Percentiles rank a stretch among this genome's conserved stretches.
These are phyloP conservation scores for Xenosphaeropsis pyriputrescens DNA, from an alignment of 2,329 filamentous ascomycete species.

Conservation along the genomic window DNA sequence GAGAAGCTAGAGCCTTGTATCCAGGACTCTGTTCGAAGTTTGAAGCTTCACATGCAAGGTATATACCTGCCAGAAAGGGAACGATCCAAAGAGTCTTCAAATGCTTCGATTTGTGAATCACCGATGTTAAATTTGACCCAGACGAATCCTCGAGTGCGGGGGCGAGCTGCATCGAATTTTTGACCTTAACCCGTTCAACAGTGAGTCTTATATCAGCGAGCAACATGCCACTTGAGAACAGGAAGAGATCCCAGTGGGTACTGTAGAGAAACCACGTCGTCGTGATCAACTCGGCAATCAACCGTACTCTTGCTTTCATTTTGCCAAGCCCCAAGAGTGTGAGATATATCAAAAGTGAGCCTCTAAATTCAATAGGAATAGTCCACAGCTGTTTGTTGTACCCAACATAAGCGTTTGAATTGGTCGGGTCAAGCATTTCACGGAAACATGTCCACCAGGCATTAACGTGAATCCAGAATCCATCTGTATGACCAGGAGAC, in stretches of 20 bases:
- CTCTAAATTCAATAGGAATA: slow-evolving; percentile 1
- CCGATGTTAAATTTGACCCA: background rate
- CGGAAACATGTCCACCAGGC: background rate
- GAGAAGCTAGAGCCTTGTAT: background rate
- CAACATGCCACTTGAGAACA: background rate
- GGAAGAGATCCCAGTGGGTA: slow-evolving; percentile 1
- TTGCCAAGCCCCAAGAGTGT: slow-evolving; percentile 1
- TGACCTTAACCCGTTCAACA: background rate
- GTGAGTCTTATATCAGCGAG: slow-evolving; percentile 1
- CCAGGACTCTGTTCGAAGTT: background rate
- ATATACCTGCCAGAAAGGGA: background rate
- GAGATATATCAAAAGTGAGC: slow-evolving; percentile 1
- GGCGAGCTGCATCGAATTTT: background rate
- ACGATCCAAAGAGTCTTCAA: background rate
- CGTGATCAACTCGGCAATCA: background rate
- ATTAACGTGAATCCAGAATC: slow-evolving; percentile 8
- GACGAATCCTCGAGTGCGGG: background rate
- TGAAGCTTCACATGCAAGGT: background rate
- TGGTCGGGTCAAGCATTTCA: background rate
- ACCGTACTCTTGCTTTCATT: background rate
- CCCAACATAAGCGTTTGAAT: background rate
- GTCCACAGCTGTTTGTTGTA: slow-evolving; percentile 13
- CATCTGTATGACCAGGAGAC: background rate
- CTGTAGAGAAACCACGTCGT: background rate
- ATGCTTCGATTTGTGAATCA: background rate